Evolutionary conservation across 2,329 filamentous ascomycete species (phyloP).

Genomic region (Fusarium subglutinans): DNA sequence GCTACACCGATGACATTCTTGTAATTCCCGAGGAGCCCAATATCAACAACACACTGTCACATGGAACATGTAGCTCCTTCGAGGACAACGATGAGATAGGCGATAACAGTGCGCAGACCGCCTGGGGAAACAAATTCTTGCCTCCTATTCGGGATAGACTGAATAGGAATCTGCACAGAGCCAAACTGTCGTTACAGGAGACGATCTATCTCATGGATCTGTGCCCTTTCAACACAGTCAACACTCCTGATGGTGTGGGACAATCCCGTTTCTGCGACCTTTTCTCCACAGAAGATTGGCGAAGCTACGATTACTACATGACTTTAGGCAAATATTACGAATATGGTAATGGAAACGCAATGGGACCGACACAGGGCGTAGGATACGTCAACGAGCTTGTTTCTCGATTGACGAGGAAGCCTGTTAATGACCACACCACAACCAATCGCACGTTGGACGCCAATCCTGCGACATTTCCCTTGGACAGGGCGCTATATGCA

Average conservation of each 20-base stretch:
- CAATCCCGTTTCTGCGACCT: constrained; percentile 79
- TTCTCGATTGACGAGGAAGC: constrained; percentile 74
- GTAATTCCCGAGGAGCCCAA: constrained; percentile 73
- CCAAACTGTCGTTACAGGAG: constrained; percentile 69
- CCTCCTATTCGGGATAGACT: constrained; percentile 74
- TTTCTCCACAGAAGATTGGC: constrained; percentile 79
- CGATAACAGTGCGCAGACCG: constrained; percentile 60
- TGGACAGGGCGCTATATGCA: constrained; percentile 76
- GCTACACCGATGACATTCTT: constrained; percentile 66
- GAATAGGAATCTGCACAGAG: constrained; percentile 73
- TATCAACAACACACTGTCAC: constrained; percentile 84
- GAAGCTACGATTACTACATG: constrained; percentile 81
- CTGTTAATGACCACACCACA: constrained; percentile 77
- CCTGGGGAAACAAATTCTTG: constrained; percentile 72
- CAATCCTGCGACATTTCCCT: constrained; percentile 75
- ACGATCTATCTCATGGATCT: constrained; percentile 84
- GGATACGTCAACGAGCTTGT: constrained; percentile 90
- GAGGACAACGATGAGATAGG: constrained; percentile 66
- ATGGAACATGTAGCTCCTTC: constrained; percentile 76
- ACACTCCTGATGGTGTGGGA: constrained; percentile 56
- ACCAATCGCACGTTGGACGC: constrained; percentile 82
- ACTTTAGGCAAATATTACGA: constrained; percentile 87
- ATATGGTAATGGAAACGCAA: constrained; percentile 77
- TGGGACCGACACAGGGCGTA: constrained; percentile 86
- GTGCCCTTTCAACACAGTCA: constrained; percentile 86